Evolutionary conservation across 139 green algal species (phyloP).

Genomic region (Coelastrella sp.): DNA sequence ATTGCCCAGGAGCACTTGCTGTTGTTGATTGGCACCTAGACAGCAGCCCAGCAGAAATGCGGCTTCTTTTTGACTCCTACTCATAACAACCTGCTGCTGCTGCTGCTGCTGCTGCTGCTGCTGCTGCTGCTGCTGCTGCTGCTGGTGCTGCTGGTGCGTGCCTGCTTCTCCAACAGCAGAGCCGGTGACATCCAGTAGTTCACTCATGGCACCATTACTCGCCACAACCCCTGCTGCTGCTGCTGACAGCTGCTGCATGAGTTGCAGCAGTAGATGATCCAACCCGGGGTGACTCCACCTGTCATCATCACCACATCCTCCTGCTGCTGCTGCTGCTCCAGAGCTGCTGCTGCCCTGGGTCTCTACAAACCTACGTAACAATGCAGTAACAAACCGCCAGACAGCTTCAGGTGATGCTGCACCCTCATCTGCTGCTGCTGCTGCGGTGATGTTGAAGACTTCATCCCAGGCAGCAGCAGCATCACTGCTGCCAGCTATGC

Average conservation of each 20-base stretch:
- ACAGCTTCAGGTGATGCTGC: neutral
- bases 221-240: conserved; percentile 8
- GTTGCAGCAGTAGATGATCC: conserved; percentile 11
- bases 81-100: neutral
- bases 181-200: neutral
- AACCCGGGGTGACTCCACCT: neutral
- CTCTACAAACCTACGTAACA: conserved; percentile 26
- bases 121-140: too few species aligned
- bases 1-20: conserved; percentile 27
- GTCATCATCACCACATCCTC: neutral
- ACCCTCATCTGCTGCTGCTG: neutral
- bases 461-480: neutral
- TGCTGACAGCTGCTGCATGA: conserved; percentile 29
- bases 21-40: conserved; percentile 35
- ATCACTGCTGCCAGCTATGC: neutral
- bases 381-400: conserved; percentile 9
- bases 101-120: neutral
- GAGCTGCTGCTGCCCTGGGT: neutral
- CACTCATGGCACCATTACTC: neutral
- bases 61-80: conserved; percentile 18
- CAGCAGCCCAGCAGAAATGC: conserved; percentile 36
- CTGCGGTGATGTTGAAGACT: neutral
- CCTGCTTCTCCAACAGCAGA: neutral
- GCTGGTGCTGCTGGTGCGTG: neutral
- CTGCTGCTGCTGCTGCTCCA: neutral